Evolutionary conservation across 495 filamentous ascomycete species (phyloP), one percentile per base, ranked within the genome.

Genomic region (Podospora bellae-mahoneyi): DNA sequence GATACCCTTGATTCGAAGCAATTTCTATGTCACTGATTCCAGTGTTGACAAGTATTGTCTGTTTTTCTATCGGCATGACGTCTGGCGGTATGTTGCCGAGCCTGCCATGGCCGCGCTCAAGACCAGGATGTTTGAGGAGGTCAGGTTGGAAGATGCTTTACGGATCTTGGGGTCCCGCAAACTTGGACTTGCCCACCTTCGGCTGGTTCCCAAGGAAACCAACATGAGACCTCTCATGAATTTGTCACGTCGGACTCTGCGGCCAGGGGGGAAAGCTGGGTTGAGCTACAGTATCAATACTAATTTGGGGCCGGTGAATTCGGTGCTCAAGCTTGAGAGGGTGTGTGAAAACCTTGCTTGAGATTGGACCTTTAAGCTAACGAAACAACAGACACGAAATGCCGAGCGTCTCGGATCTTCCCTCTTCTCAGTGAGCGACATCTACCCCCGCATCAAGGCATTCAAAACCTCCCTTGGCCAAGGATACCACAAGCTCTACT

Each of bases 1-100:
- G 19, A 92, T 97, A 68, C 95, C 95, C 6, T 85, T 98, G 0
- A 85, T 99, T 62, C 88, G 92, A 18, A 85, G 85, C 23, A 91
- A 95, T 73, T 99, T 99, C 71, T 92, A 99, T 71, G 92, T 97
- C 27, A 99, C 95, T 0, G 95, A 99, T 76, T 94, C 92, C 2
- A 92, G 88, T 70, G 80, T 83, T 5, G 89, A 97, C 72, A 84
- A 87, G 27, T 92, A 96, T 73, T 88, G 88, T 6, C 80, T 98
- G 0, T 97, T 97, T 77, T 99, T 92, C 80, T 98, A 97, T 72
- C 89, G 94, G 4, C 96, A 99, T 69, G 95, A 99, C 73, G 83
- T 93, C 53, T 99, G 95, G 95, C 85, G 87, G 66, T 84, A 82
- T 18, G 73, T 97, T 57, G 89, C 87, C 9, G 90, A 94, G 69